Conservation (phyloP, 2,329 filamentous ascomycete genomes). For the Botryotinia globosa region DNA sequence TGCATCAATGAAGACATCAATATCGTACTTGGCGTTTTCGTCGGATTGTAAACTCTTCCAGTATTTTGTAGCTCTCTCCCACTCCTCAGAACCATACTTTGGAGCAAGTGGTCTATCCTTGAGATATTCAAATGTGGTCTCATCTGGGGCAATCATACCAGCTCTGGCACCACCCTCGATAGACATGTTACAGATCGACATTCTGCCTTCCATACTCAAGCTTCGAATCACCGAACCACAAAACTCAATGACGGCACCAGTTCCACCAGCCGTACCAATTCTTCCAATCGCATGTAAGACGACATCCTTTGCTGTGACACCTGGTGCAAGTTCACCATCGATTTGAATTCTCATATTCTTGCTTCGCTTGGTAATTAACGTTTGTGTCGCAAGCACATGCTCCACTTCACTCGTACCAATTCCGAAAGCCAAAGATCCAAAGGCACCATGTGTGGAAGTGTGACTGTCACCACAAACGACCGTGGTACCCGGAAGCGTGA, state of each 20-base stretch:
- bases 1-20: constrained; percentile 82
- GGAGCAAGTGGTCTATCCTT: constrained; percentile 88
- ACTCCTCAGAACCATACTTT: constrained; percentile 74
- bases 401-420: constrained; percentile 98
- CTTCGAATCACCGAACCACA: constrained; percentile 88
- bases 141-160: constrained; percentile 94
- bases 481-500: constrained; percentile 94
- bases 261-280: constrained; percentile 94
- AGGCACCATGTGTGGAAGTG: constrained; percentile 96
- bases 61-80: constrained; percentile 83
- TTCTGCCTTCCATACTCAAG: constrained; percentile 93
- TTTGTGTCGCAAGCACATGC: constrained; percentile 96
- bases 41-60: constrained; percentile 87
- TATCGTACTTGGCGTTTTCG: constrained; percentile 83
- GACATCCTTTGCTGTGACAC: constrained; percentile 95
- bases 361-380: constrained; percentile 87
- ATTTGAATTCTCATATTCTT: constrained; percentile 99
- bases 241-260: constrained; percentile 93
- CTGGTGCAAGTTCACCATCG: constrained; percentile 82
- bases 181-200: constrained; percentile 99
- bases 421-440: constrained; percentile 90
- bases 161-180: constrained; percentile 94
- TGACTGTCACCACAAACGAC: constrained; percentile 98
- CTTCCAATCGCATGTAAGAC: constrained; percentile 88
- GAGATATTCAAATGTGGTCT: constrained; percentile 92